phyloP scores from a whole-genome alignment of 225 moss, liverwort and hornwort species.

The Bryum argenteum region DNA sequence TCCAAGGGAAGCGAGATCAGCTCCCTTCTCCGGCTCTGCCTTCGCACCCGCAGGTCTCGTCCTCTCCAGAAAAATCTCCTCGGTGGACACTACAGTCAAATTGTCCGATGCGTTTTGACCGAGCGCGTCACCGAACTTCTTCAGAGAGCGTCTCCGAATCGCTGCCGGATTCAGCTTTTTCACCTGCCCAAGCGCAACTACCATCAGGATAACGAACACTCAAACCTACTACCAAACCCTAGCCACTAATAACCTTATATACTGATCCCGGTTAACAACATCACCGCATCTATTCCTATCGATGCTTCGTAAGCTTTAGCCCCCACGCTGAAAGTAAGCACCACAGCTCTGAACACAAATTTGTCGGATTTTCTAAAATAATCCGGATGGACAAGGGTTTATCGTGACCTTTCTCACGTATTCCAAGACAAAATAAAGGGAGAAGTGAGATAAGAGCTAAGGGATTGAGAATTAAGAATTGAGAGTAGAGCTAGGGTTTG shows the following conservation, averaged over 20 bases:
- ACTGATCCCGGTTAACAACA: background rate
- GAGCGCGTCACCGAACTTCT: constrained; percentile 65
- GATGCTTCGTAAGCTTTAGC: background rate
- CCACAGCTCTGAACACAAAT: too few species aligned
- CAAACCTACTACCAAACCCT: background rate
- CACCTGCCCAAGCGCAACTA: constrained; percentile 23
- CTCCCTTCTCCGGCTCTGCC: constrained; percentile 56
- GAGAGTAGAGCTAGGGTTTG: background rate
- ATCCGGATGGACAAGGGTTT: too few species aligned
- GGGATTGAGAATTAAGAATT: too few species aligned
- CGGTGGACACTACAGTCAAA: constrained; percentile 56
- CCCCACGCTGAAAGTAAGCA: background rate
- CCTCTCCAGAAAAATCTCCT: constrained; percentile 67
- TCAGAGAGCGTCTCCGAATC: constrained; percentile 53
- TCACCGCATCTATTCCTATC: background rate
- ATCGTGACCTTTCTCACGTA: too few species aligned
- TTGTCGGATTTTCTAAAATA: too few species aligned
- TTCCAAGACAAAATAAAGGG: too few species aligned
- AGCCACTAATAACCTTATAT: background rate
- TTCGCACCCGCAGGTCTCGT: constrained; percentile 55
- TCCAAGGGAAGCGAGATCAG: constrained; percentile 56
- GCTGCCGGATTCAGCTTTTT: constrained; percentile 64
- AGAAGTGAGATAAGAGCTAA: too few species aligned
- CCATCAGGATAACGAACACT: background rate
- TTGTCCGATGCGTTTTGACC: constrained; percentile 68